phyloP scores from a whole-genome alignment of 177 flowering plant species.

The Telopea speciosissima region DNA sequence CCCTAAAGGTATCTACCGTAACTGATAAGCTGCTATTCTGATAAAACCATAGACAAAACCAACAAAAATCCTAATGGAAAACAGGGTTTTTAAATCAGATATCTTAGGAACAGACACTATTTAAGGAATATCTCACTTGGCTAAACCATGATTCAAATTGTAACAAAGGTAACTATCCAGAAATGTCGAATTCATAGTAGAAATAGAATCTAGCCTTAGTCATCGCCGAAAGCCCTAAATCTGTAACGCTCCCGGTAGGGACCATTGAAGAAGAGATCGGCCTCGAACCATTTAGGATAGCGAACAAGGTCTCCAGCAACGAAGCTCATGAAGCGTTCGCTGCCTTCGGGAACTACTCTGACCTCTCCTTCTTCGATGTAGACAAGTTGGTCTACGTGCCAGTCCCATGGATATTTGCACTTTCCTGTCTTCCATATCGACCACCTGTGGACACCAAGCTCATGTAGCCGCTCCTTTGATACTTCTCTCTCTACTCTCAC shows the following conservation, averaged over 20 bases:
- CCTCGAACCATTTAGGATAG: conserved; percentile 12
- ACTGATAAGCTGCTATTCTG: no score
- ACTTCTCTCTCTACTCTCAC: background rate
- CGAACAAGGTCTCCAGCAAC: background rate
- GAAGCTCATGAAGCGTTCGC: background rate
- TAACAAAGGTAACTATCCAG: no score
- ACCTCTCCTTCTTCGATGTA: background rate
- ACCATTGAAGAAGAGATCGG: conserved; percentile 71
- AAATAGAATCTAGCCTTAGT: conserved; percentile 17
- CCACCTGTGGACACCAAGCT: background rate
- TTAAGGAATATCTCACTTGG: no score
- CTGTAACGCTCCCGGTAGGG: conserved; percentile 70
- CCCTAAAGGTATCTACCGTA: no score
- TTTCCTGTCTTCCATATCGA: background rate
- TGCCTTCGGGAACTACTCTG: background rate
- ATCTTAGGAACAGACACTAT: no score
- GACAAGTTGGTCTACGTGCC: background rate
- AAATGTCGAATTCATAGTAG: no score
- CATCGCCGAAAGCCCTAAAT: conserved; percentile 75
- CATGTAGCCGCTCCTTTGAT: background rate
- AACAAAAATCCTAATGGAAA: no score
- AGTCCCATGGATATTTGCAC: background rate
- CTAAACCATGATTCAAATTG: no score
- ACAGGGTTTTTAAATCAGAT: no score
- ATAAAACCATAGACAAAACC: no score